A percentile compares a stretch with the other conserved stretches of the same genome.
Conservation (phyloP, 768 basidiomycete genomes). For the Inosperma sp. region DNA sequence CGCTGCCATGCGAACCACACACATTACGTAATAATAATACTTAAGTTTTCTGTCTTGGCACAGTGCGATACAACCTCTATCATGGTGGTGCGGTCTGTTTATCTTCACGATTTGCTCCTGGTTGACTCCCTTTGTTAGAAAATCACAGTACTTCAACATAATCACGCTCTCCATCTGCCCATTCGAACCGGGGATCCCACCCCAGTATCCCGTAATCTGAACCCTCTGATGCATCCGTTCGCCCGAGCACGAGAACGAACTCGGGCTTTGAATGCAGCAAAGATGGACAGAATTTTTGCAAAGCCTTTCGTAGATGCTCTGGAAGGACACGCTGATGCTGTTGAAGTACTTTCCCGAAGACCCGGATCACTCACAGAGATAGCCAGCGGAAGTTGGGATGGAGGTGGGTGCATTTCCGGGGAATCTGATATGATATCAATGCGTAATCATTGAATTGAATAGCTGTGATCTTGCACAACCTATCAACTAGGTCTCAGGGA, state of each 20-base stretch:
- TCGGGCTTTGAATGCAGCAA: constrained; percentile 90
- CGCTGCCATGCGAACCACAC: too few species aligned
- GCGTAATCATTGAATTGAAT: constrained; percentile 1
- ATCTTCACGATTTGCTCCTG: too few species aligned
- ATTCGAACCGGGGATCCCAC: constrained; percentile 76
- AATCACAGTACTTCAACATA: constrained; percentile 85
- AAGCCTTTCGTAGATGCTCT: constrained; percentile 89
- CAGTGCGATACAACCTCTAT: too few species aligned
- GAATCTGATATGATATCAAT: neutral
- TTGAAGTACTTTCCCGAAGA: constrained; percentile 78
- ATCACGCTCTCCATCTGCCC: constrained; percentile 68
- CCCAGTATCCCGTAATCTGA: constrained; percentile 85
- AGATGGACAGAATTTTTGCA: constrained; percentile 97
- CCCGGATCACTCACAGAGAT: constrained; percentile 70
- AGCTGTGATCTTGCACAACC: constrained; percentile 87
- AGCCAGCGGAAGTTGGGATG: constrained; percentile 94
- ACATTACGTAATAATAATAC: too few species aligned
- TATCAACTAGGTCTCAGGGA: constrained; percentile 52
- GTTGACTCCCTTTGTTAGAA: constrained; percentile 49
- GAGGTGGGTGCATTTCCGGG: constrained; percentile 55
- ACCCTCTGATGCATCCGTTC: constrained; percentile 95
- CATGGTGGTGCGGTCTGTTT: too few species aligned
- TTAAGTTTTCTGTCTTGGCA: too few species aligned
- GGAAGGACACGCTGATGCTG: constrained; percentile 91
- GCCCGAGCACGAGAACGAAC: constrained; percentile 88